Base-by-base conservation (phyloP, 768 basidiomycete species). In the Psilocybe sp. region DNA sequence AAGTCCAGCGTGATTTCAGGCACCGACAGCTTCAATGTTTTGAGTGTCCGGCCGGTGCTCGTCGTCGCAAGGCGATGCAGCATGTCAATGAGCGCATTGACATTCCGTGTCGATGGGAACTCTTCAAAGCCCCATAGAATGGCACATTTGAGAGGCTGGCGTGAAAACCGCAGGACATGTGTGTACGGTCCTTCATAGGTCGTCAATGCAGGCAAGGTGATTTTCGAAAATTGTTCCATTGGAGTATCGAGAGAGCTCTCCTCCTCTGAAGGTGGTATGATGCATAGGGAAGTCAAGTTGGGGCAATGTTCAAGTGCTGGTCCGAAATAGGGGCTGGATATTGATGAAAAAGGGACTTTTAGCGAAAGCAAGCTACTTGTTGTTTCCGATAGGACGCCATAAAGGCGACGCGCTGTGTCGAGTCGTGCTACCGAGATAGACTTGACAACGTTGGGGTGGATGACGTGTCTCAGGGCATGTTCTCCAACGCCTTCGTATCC, bases 111-210 rank as follows among this genome's bases (percentile, higher is more conserved):
- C 1, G 54, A 57, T 2, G 59, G 54, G 11, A 55, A 49, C 4
- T 64, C 63, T 45, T 67, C 64, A 12, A 64, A 56, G 5, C 66
- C 68, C 68, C 68, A 69, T 16, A 68, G 53, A 2, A 44, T 35
- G 5, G 61, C 40, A 5, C 50, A 48, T 40, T 60, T 52, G 18
- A 69, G 48, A 8, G 57, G 54, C 15, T 64, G 60, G n/a, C 51
- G 57, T 16, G 56, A 48, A 28, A 66, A 60, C 33, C 56, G 45
- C 40, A 60, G 14, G 16, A 65, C 47, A 38, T 61, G 56, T 8
- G 59, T 59, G 44, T 62, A 64, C 6, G 68, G 66, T 5, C 68
- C 68, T 52, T 68, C 65, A 40, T 63, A 69, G 4, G 47, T 51
- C 7, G 53, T 51, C 39, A 69, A 59, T 2, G 40, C 52, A 2